phyloP scores from a whole-genome alignment of 2,329 filamentous ascomycete species.

The Juglanconis oblonga region DNA sequence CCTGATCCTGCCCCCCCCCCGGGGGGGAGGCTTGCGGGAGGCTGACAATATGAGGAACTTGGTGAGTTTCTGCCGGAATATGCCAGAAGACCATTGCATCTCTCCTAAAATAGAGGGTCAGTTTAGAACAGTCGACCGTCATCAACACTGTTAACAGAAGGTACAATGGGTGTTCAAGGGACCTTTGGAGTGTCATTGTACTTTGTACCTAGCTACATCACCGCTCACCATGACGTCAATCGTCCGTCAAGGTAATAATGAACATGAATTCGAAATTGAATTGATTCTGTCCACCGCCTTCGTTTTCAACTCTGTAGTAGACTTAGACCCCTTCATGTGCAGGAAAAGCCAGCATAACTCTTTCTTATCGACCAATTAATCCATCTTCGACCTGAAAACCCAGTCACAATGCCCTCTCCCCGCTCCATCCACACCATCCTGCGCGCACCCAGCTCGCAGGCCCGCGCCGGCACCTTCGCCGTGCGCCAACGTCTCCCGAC shows the following conservation, averaged over 20 bases:
- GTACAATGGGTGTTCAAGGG: no score
- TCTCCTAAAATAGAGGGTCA: no score
- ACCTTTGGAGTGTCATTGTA: no score
- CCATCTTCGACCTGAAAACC: neutral
- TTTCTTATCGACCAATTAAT: neutral
- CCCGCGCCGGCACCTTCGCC: neutral
- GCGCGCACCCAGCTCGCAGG: conserved; percentile 15
- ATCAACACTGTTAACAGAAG: no score
- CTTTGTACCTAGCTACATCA: neutral
- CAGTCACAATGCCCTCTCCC: conserved; percentile 7
- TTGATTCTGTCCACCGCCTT: neutral
- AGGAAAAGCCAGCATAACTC: neutral
- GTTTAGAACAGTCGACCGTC: no score
- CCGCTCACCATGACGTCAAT: conserved; percentile 15
- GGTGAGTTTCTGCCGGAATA: no score
- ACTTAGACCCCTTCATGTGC: neutral
- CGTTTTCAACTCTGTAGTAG: neutral
- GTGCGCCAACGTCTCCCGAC: conserved; percentile 5
- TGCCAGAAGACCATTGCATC: no score
- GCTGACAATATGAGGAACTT: no score
- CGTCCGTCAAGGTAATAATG: neutral
- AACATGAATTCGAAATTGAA: neutral
- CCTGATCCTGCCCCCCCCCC: no score
- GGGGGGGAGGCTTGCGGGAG: no score
- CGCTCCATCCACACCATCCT: conserved; percentile 12